phyloP scores from a whole-genome alignment of 192 early-diverging fungal species.

The Anaeromyces robustus region DNA sequence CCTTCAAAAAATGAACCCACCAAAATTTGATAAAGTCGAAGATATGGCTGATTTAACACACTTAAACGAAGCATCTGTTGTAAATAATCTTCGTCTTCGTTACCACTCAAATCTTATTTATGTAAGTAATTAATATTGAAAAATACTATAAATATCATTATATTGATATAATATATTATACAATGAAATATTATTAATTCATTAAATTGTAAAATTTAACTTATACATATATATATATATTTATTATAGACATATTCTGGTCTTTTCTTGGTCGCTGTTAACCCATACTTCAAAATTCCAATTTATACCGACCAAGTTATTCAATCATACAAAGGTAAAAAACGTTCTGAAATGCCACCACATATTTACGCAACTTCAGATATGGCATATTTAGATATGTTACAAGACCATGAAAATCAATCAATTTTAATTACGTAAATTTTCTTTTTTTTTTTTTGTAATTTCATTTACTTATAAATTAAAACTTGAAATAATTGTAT shows the following conservation, averaged over 20 bases:
- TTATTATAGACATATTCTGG: conserved; percentile 84
- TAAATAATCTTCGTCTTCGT: conserved; percentile 87
- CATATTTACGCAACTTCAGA: conserved; percentile 92
- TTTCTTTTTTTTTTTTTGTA: background rate
- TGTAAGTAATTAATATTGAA: conserved; percentile 27
- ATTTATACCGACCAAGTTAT: conserved; percentile 75
- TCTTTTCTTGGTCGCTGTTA: conserved; percentile 93
- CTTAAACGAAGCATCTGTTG: conserved; percentile 93
- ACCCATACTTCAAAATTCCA: conserved; percentile 83
- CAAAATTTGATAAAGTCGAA: conserved; percentile 96
- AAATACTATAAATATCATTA: background rate
- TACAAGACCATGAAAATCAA: conserved; percentile 83
- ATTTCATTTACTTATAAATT: no score
- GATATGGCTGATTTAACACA: conserved; percentile 97
- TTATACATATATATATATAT: background rate
- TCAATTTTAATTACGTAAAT: conserved; percentile 89
- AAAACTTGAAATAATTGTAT: no score
- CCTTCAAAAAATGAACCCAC: conserved; percentile 94
- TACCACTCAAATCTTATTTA: conserved; percentile 87
- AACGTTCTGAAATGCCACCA: conserved; percentile 56
- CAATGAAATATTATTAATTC: no score
- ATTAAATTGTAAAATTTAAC: no score
- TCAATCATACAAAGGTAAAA: conserved; percentile 50
- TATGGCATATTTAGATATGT: conserved; percentile 88
- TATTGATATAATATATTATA: no score